Evolutionary conservation across 2,329 filamentous ascomycete species (phyloP), one percentile per base, ranked within the genome.

Genomic region (Dryadomyces quercivorus): DNA sequence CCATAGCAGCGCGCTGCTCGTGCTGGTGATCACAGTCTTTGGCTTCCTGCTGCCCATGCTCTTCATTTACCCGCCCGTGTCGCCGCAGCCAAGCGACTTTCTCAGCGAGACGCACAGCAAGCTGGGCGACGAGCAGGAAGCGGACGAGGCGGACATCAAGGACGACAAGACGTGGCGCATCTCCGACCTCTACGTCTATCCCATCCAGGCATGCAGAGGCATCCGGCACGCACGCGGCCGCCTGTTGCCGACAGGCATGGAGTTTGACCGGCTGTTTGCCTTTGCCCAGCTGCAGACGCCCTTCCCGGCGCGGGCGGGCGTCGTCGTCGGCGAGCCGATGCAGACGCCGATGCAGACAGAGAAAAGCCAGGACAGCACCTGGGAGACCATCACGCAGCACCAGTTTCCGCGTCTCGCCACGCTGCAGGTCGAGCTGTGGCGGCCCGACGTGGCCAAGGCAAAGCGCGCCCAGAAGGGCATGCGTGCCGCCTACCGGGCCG

Each of bases 201-300:
- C 91, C 1, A 71, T 95, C 66, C 92, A 94, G 70, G 88, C 86
- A 55, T 95, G 89, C 66, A 74, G 72, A 55, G 86, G 85, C 31
- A 81, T 95, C 54, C 88, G 93, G 69, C 68, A 95, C 49, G 70
- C 78, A 52, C 71, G 75, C 57, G 80, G 79, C 57, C 77, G 80
- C 53, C 75, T 93, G 16, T 69, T 88, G 48, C 72, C 80, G 6
- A 80, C 80, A 2, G 89, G 90, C 2, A 74, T 95, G 55, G 78
- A 85, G 65, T 86, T 85, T 67, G 90, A 96, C 68, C 81, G 89
- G 6, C 79, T 92, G 61, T 95, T 90, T 71, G 85, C 82, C 50
- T 88, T 96, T 65, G 89, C 86, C 1, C 85, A 91, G 66, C 72
- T 78, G 57, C 72, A 72, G 65, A 74, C 71, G 61, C 70, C 72